phyloP scores from a whole-genome alignment of 805 yeast species.

The Hanseniaspora lachancei region DNA sequence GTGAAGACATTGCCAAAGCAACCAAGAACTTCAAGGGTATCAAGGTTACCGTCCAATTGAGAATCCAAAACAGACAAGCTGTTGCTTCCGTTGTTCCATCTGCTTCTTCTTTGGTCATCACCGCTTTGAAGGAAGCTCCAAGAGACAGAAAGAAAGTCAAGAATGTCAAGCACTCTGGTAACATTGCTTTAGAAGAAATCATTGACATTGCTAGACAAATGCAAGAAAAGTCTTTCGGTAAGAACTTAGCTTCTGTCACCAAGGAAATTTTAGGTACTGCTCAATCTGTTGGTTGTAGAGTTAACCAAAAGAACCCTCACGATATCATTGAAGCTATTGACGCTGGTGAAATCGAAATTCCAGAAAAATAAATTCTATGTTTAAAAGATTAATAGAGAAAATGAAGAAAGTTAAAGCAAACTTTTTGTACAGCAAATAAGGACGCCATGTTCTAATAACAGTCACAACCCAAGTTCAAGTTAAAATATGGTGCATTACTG shows the following conservation, averaged over 20 bases:
- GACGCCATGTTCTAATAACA: neutral
- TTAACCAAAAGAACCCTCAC: constrained; percentile 98
- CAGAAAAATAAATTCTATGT: constrained; percentile 25
- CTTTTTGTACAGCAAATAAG: neutral
- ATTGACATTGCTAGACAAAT: constrained; percentile 93
- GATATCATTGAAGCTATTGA: constrained; percentile 96
- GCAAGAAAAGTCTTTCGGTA: constrained; percentile 96
- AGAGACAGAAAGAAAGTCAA: constrained; percentile 99
- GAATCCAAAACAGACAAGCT: constrained; percentile 99
- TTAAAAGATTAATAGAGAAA: constrained; percentile 17
- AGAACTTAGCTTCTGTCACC: constrained; percentile 88
- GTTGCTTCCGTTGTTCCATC: constrained; percentile 97
- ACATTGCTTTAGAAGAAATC: constrained; percentile 93
- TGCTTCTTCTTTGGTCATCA: constrained; percentile 96
- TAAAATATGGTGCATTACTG: neutral
- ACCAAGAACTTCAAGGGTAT: constrained; percentile 98
- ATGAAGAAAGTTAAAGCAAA: neutral
- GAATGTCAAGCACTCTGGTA: constrained; percentile 99
- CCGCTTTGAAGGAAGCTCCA: constrained; percentile 98
- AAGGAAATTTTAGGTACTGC: constrained; percentile 99
- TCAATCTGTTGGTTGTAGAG: constrained; percentile 99
- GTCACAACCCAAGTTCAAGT: neutral
- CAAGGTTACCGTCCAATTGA: constrained; percentile 96
- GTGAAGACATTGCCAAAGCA: constrained; percentile 99
- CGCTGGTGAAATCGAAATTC: constrained; percentile 88